Base-by-base conservation (phyloP, 2,329 filamentous ascomycete species). In the Pyricularia sp. region DNA sequence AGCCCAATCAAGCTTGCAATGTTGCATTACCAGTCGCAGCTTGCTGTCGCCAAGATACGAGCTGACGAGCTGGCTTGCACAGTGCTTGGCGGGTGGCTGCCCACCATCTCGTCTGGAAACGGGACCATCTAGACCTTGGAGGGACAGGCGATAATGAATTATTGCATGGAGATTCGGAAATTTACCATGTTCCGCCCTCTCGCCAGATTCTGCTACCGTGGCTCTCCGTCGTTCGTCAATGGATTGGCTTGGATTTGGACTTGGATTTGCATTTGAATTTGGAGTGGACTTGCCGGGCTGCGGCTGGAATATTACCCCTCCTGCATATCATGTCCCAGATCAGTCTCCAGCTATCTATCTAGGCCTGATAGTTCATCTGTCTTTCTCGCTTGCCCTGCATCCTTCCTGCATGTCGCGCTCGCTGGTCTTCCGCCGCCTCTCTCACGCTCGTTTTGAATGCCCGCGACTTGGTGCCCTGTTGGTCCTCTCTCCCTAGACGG, bases 141-240 rank as follows among this genome's bases (percentile, higher is more conserved):
- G 58, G 11, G 2, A 23, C n/a, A 26, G 58, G 58, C 58, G 58
- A 61, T 61, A 61, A 61, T 61, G 58, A 61, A 61, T 61, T 61
- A 61, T 61, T 61, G 58, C 58, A 61, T 61, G 58, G 58, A 61
- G n/a, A n/a, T 11, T 61, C 58, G 58, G 58, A 61, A 61, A 61
- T 61, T 61, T 61, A 61, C 58, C 58, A 61, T 61, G 58, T 26
- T 61, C 58, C 58, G 58, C 3, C 3, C 58, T 26, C 25, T 61
- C 58, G 25, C 23, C 58, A 26, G 58, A 26, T 61, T 61, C 25
- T 61, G 58, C n/a, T 61, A 9, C 58, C 58, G 58, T 61, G n/a
- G 12, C 25, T 61, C 12, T 14, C 58, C 12, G 58, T 61, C 58
- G 42, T 26, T 23, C 58, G 25, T 61, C 58, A 61, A 61, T 50